phyloP scores from a whole-genome alignment of 2,329 filamentous ascomycete genomes.

The Ascochyta fabae region DNA sequence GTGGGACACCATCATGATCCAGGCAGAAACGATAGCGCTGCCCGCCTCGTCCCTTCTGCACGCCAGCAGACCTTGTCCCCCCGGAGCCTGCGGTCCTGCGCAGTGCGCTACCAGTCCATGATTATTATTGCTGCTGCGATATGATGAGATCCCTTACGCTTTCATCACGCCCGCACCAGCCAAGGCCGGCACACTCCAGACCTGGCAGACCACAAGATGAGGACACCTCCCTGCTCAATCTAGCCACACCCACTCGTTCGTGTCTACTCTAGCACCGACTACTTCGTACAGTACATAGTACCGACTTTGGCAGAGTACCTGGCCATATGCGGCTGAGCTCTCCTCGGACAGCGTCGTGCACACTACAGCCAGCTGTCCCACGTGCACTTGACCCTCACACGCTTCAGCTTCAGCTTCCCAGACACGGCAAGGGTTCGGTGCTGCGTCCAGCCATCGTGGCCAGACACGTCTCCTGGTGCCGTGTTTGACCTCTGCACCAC shows the following conservation, averaged over 20 bases:
- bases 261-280: no score
- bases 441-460: conserved; percentile 28
- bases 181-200: conserved; percentile 30
- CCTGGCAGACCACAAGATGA: conserved; percentile 13
- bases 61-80: conserved; percentile 6
- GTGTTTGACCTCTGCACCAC: conserved; percentile 35
- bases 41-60: conserved; percentile 29
- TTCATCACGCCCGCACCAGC: conserved; percentile 34
- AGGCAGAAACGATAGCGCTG: conserved; percentile 33
- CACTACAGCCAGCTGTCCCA: not conserved
- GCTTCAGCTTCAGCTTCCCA: conserved; percentile 2
- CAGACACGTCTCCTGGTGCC: conserved; percentile 32
- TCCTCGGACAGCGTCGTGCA: conserved; percentile 29
- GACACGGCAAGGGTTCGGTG: conserved; percentile 22
- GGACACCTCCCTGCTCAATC: conserved; percentile 17
- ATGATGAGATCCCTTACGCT: conserved; percentile 24
- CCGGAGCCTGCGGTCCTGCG: conserved; percentile 12
- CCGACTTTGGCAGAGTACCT: not conserved
- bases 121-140: not conserved
- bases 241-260: conserved; percentile 9
- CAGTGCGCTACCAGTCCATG: not conserved
- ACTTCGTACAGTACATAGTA: no score
- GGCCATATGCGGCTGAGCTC: conserved; percentile 30
- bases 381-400: conserved; percentile 1
- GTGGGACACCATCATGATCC: conserved; percentile 22